Base-by-base conservation (phyloP, 2,329 filamentous ascomycete species). In the Neopestalotiopsis rosae region DNA sequence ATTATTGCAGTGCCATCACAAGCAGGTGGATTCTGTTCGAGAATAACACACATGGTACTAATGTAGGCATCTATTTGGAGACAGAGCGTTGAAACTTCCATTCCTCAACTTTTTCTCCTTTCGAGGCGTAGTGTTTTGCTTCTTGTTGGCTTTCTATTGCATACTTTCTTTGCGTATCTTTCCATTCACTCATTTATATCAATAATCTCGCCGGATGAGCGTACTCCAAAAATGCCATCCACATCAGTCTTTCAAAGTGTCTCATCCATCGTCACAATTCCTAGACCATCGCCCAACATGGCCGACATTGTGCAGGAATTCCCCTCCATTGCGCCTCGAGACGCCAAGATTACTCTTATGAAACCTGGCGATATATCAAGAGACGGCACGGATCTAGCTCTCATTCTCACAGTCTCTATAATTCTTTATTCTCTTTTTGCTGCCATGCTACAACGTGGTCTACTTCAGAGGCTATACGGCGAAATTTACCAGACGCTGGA, bases 391-490 rank as follows among this genome's bases (percentile, higher is more conserved):
- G 57, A 59, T 17, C 57, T 59, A 5, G 57, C 71, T 6, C 63
- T 72, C 7, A 69, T 72, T n/a, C 63, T 72, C 20, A 65, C 67
- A 34, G 57, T 65, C 9, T 67, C 68, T 58, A 40, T 71, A 17
- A 58, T 72, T 42, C 62, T 69, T 17, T 40, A 70, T 3, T 63
- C 71, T 5, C 58, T 71, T 32, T 28, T 72, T 24, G 66, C 70
- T 42, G 70, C 67, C 42, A 30, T 70, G 40, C 65, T 71, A 32
- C 70, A 72, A 61, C 64, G 71, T 10, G 67, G 59, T 59, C 67
- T 72, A 1, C 71, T 72, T 9, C 57, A 20, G 14, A 38, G 17
- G 14, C 62, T 70, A 32, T 71, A 71, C 20, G 58, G 68, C n/a
- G 64, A 64, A 1, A 28, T 69, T 17, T 72, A 69, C 58, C 40